These are phyloP conservation scores for Fusarium nematophilum DNA, from an alignment of 2,329 filamentous ascomycete species.

Conservation along the genomic window DNA sequence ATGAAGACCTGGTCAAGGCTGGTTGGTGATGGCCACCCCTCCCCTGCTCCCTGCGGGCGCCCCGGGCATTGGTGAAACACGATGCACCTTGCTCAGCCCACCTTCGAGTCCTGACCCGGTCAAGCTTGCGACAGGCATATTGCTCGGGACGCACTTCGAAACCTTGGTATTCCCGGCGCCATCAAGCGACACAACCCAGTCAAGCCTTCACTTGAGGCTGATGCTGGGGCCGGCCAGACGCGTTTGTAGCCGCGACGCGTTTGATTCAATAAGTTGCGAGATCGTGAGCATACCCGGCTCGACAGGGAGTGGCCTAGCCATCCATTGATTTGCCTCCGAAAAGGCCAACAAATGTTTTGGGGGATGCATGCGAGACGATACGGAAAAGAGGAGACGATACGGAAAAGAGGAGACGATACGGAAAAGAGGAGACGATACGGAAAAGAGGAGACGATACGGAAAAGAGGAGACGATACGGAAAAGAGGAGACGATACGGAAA, in stretches of 20 bases:
- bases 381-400: slow-evolving; percentile 1
- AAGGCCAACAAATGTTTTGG: not conserved
- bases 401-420: not conserved
- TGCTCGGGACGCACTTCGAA: slow-evolving; percentile 29
- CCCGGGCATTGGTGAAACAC: slow-evolving; percentile 65
- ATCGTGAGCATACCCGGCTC: slow-evolving; percentile 1
- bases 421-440: not conserved
- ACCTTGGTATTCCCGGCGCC: slow-evolving; percentile 37
- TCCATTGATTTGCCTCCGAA: not conserved
- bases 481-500: slow-evolving; percentile 3
- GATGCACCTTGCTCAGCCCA: slow-evolving; percentile 61
- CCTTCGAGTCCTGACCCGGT: slow-evolving; percentile 55
- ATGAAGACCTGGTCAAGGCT: slow-evolving; percentile 35
- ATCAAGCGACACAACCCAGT: slow-evolving; percentile 19
- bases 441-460: not conserved
- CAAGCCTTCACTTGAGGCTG: slow-evolving; percentile 43
- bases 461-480: slow-evolving; percentile 1
- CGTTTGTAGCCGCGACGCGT: slow-evolving; percentile 27
- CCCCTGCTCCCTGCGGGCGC: slow-evolving; percentile 46
- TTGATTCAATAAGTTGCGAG: slow-evolving; percentile 4
- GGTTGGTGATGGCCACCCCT: slow-evolving; percentile 37
- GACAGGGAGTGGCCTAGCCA: not conserved
- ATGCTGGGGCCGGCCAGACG: slow-evolving; percentile 28
- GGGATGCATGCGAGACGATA: not conserved
- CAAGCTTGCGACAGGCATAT: slow-evolving; percentile 57